Conservation (phyloP, 306 rosid genomes). For the Castanea mollissima region DNA sequence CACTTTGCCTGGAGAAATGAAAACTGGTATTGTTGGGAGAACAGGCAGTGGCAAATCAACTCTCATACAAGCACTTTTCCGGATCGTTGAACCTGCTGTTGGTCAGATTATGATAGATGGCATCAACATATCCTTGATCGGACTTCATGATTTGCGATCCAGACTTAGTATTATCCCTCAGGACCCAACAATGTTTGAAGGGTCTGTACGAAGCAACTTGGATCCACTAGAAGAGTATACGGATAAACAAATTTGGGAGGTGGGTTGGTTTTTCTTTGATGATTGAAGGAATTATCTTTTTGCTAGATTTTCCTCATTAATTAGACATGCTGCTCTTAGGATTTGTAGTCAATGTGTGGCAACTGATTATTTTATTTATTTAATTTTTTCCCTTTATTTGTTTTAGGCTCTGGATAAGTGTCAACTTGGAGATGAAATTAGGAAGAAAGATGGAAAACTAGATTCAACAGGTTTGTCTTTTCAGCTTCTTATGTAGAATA, state of each 20-base stretch:
- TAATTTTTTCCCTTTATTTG: conserved; percentile 3
- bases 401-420: conserved; percentile 75
- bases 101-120: conserved; percentile 46
- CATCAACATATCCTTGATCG: conserved; percentile 42
- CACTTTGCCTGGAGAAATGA: conserved; percentile 38
- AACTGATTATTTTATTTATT: neutral
- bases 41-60: conserved; percentile 65
- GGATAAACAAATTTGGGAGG: conserved; percentile 62
- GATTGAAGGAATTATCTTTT: neutral
- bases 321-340: neutral
- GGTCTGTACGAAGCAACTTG: conserved; percentile 46
- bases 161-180: conserved; percentile 63
- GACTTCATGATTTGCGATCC: conserved; percentile 57
- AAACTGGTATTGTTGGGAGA: conserved; percentile 60
- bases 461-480: neutral
- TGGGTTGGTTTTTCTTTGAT: conserved; percentile 14
- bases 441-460: neutral
- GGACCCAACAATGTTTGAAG: conserved; percentile 63
- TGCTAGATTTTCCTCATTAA: neutral
- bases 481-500: neutral
- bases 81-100: conserved; percentile 40
- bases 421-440: conserved; percentile 48
- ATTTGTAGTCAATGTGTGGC: neutral
- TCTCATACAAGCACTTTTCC: conserved; percentile 51
- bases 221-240: conserved; percentile 51